Conservation (phyloP, 1,284 basidiomycete genomes). For the Apiotrichum sp. region DNA sequence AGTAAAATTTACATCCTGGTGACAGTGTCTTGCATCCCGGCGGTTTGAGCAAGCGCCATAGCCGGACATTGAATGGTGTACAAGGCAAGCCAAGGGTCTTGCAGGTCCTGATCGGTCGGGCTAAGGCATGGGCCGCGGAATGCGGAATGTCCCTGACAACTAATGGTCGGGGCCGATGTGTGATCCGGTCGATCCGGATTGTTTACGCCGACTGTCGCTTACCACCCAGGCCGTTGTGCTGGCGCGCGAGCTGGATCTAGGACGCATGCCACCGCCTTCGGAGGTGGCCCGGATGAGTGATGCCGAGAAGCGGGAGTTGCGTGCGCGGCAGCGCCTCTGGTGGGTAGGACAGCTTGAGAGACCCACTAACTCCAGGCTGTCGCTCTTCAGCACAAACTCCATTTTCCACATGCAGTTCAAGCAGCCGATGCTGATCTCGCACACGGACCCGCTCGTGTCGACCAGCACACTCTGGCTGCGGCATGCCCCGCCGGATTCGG, state of each 20-base stretch:
- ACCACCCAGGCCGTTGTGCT: conserved; percentile 27
- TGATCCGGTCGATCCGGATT: too few species aligned
- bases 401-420: conserved; percentile 41
- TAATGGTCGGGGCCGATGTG: too few species aligned
- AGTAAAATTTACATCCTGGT: background rate
- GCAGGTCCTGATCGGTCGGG: too few species aligned
- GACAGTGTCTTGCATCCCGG: too few species aligned
- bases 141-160: too few species aligned
- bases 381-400: conserved; percentile 34
- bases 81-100: too few species aligned
- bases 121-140: too few species aligned
- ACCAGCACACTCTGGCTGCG: conserved; percentile 24
- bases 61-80: too few species aligned
- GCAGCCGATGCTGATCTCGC: conserved; percentile 33
- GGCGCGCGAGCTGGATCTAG: conserved; percentile 32
- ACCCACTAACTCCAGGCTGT: conserved; percentile 19
- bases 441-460: conserved; percentile 29
- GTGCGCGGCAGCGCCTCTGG: conserved; percentile 30
- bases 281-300: conserved; percentile 19
- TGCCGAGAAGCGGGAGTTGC: conserved; percentile 18
- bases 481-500: conserved; percentile 19
- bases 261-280: conserved; percentile 17
- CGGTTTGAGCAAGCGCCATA: too few species aligned
- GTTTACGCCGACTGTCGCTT: too few species aligned
- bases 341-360: conserved; percentile 1